These are phyloP conservation scores for Cryptococcus hybrid DNA, from an alignment of 1,284 basidiomycete genomes.

Conservation along the genomic window DNA sequence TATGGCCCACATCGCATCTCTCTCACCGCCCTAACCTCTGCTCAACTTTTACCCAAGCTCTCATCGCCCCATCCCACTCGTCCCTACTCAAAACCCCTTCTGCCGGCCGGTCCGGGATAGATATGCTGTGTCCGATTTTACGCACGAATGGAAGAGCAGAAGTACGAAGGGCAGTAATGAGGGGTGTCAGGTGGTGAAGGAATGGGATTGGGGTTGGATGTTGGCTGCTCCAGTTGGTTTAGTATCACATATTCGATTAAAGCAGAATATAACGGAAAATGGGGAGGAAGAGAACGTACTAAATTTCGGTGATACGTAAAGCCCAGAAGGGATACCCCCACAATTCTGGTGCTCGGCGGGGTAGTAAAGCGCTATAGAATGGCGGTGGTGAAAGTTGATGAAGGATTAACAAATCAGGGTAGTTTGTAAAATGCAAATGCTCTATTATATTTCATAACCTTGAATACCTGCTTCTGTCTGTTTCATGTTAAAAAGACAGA, in stretches of 20 bases:
- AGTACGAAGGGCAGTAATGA: constrained; percentile 8
- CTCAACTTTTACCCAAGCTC: constrained; percentile 18
- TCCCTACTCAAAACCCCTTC: constrained; percentile 5
- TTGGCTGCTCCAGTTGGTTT: constrained; percentile 10
- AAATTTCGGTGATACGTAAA: constrained; percentile 40
- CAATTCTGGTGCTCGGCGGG: constrained; percentile 34
- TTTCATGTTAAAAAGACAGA: neutral
- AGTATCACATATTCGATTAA: neutral
- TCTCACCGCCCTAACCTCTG: constrained; percentile 16
- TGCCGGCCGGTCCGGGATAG: neutral
- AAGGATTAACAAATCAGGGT: constrained; percentile 35
- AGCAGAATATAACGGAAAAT: neutral
- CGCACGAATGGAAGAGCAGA: constrained; percentile 15
- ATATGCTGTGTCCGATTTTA: constrained; percentile 13
- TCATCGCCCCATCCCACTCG: constrained; percentile 22
- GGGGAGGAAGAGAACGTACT: constrained; percentile 15
- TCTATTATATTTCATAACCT: constrained; percentile 1
- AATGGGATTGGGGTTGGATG: constrained; percentile 28
- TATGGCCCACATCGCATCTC: neutral
- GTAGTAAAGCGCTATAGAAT: constrained; percentile 21
- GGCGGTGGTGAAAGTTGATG: constrained; percentile 25
- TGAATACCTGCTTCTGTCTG: neutral
- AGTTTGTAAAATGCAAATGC: constrained; percentile 15
- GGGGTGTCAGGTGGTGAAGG: constrained; percentile 7
- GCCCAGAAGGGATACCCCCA: constrained; percentile 40